phyloP scores from a whole-genome alignment of 2,329 filamentous ascomycete species.

The Fonsecaea pedrosoi region DNA sequence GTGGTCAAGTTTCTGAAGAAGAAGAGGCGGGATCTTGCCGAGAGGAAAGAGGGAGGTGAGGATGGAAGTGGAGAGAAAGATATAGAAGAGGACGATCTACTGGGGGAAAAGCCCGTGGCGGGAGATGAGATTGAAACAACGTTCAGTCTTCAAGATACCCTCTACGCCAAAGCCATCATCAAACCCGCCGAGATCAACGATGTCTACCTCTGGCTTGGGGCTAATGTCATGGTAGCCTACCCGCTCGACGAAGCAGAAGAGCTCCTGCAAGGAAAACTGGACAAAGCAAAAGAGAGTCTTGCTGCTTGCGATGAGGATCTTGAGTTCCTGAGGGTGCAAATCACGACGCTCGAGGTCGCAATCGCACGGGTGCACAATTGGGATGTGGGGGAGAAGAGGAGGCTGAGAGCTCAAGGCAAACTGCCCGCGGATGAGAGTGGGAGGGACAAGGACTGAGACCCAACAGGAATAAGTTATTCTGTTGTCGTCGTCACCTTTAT shows the following conservation, averaged over 20 bases:
- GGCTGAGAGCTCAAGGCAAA: constrained; percentile 69
- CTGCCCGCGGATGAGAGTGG: constrained; percentile 51
- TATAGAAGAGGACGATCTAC: constrained; percentile 21
- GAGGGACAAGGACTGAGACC: constrained; percentile 31
- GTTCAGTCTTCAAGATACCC: constrained; percentile 95
- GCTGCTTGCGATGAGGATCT: constrained; percentile 94
- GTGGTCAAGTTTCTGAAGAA: constrained; percentile 85
- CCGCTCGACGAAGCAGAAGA: constrained; percentile 84
- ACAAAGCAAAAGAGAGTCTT: constrained; percentile 78
- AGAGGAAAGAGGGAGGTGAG: constrained; percentile 1
- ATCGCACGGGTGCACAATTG: constrained; percentile 98
- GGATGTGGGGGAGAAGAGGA: constrained; percentile 94
- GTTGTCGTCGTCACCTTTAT: not conserved
- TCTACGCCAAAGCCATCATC: constrained; percentile 87
- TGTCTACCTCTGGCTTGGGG: constrained; percentile 97
- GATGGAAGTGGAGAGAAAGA: constrained; percentile 5
- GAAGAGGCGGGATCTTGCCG: constrained; percentile 67
- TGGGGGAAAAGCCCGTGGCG: not conserved
- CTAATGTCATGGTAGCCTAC: constrained; percentile 97
- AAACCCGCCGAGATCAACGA: constrained; percentile 75
- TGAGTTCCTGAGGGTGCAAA: constrained; percentile 94
- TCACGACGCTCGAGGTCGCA: constrained; percentile 96
- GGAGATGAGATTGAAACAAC: constrained; percentile 72
- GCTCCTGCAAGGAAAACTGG: constrained; percentile 77
- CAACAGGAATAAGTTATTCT: not conserved